Base-by-base conservation (phyloP, 2,329 filamentous ascomycete genomes). In the Colletotrichum siamense region DNA sequence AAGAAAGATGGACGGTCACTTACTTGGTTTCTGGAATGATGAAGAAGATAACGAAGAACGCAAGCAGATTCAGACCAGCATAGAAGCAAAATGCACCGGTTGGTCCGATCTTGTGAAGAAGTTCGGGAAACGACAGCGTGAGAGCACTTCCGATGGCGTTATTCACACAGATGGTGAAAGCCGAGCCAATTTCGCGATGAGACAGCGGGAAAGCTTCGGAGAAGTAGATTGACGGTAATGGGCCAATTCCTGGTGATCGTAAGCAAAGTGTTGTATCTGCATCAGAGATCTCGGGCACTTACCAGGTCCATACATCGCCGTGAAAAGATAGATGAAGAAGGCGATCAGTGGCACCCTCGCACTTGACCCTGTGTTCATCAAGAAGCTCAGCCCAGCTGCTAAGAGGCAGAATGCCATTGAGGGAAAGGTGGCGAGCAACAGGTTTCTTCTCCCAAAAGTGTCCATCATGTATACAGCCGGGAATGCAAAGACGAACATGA, bases 21-120 rank as follows among this genome's bases (percentile, higher is more conserved):
- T 76, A 81, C 83, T 90, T 91, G 6, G 89, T 91, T 80, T 91
- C 90, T 2, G 89, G 90, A 1, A 91, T 83, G 81, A 89, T 91
- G 55, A 93, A 85, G 85, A 93, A 93, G 78, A 94, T 93, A 86
- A 94, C 90, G 28, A 91, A 74, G 18, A 93, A 86, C 0, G 92
- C 92, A 3, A 91, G 80, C 6, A 93, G 78, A 77, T 94, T 94
- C 9, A 94, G 84, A 0, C 84, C 91, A 16, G 83, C 88, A 75
- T 93, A 94, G 80, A 94, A 92, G 5, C 90, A 88, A 79, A 94
- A 93, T 3, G 91, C 89, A 8, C 83, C 83, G 6, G 82, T 82
- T 0, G 83, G 79, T 1, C 79, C 79, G 1, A 83, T 86, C 81
- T 15, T 87, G 81, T 49, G 86, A 80, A 87, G 84, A 82, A 79